Conservation (phyloP, 108 stramenopile genomes). For the Skeletonema marinoi region DNA sequence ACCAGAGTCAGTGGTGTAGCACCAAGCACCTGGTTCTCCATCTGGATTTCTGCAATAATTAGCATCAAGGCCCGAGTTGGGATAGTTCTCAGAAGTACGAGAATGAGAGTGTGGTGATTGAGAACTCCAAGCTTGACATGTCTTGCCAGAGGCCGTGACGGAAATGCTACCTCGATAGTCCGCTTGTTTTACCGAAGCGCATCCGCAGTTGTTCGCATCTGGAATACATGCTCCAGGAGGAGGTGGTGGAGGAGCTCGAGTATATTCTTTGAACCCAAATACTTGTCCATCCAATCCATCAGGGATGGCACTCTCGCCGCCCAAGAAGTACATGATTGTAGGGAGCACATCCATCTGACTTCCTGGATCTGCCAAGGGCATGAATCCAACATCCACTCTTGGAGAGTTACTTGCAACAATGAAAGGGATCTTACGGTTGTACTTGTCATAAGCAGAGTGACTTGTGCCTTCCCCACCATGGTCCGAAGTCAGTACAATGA, state of each 20-base stretch:
- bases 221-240: neutral
- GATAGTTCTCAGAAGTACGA: conserved; percentile 10
- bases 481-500: conserved; percentile 14
- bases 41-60: conserved; percentile 39
- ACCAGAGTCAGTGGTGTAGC: conserved; percentile 11
- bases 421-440: neutral
- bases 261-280: neutral
- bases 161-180: conserved; percentile 30
- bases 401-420: neutral
- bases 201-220: neutral
- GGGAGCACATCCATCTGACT: neutral
- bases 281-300: neutral
- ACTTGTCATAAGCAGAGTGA: neutral
- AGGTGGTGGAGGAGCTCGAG: neutral
- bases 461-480: conserved; percentile 13
- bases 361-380: neutral
- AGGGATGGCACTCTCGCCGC: neutral
- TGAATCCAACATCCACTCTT: neutral
- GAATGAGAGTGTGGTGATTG: conserved; percentile 23
- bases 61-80: conserved; percentile 19
- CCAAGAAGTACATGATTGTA: neutral
- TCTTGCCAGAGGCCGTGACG: conserved; percentile 4
- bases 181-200: conserved; percentile 7
- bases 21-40: conserved; percentile 21
- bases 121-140: conserved; percentile 23